A percentile compares a stretch with the other conserved stretches of the same genome.
Evolutionary conservation across 208 protist species (phyloP).

Genomic region (Leishmania tropica): DNA sequence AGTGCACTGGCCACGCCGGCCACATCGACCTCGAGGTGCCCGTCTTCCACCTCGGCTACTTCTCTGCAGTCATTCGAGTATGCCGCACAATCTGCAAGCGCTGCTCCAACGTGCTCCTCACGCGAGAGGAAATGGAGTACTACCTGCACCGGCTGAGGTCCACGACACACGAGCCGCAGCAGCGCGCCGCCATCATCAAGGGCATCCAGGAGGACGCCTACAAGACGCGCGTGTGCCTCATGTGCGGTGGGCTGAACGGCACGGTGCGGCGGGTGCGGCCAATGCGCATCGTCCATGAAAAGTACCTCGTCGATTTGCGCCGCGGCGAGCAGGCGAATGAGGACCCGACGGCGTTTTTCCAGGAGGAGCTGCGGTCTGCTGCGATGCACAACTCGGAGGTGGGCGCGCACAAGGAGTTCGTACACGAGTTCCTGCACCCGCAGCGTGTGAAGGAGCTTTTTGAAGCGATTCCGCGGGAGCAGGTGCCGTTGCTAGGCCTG

Average conservation of each 20-base stretch:
- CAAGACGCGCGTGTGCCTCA: constrained; percentile 91
- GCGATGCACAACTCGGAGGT: constrained; percentile 62
- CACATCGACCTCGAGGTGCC: constrained; percentile 98
- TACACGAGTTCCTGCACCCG: constrained; percentile 96
- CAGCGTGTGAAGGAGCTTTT: constrained; percentile 93
- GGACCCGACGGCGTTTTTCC: constrained; percentile 34
- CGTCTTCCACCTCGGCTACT: constrained; percentile 99
- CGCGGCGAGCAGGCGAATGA: constrained; percentile 67
- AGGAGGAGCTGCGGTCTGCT: constrained; percentile 54
- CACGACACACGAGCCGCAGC: constrained; percentile 60
- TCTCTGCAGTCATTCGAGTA: constrained; percentile 93
- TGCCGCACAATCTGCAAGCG: constrained; percentile 98
- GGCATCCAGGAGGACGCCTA: constrained; percentile 87
- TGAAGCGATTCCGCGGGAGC: constrained; percentile 84
- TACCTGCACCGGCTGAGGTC: constrained; percentile 55
- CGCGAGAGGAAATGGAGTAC: constrained; percentile 72
- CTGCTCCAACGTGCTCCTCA: constrained; percentile 93
- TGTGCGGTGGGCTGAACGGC: constrained; percentile 96
- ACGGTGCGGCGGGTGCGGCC: constrained; percentile 77
- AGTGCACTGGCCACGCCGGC: constrained; percentile 99
- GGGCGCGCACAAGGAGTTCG: constrained; percentile 48
- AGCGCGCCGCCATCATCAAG: constrained; percentile 71
- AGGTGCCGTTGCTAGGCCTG: constrained; percentile 96
- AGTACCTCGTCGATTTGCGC: constrained; percentile 75
- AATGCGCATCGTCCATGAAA: constrained; percentile 84